These are phyloP conservation scores for Paracamarosporium sp. DNA, from an alignment of 2,329 filamentous ascomycete genomes.

Conservation along the genomic window DNA sequence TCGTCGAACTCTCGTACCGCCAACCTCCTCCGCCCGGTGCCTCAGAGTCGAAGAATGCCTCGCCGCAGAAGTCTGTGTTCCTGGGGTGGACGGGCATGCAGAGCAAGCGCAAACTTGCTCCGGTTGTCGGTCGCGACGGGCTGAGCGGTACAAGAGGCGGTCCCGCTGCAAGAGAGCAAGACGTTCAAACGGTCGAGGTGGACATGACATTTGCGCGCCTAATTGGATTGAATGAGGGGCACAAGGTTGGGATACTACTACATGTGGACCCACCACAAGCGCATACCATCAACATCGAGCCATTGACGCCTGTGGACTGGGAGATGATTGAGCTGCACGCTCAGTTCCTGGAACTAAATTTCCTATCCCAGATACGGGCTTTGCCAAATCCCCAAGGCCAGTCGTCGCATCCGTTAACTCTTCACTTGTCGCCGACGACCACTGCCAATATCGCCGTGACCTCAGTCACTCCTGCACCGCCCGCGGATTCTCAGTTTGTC, in stretches of 20 bases:
- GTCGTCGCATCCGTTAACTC: constrained; percentile 78
- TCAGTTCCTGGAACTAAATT: constrained; percentile 91
- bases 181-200: constrained; percentile 79
- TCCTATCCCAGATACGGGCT: constrained; percentile 90
- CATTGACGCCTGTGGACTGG: constrained; percentile 94
- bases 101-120: constrained; percentile 80
- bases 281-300: constrained; percentile 96
- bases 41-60: constrained; percentile 47
- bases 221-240: constrained; percentile 79
- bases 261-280: constrained; percentile 91
- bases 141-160: constrained; percentile 65
- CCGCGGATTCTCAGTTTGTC: constrained; percentile 76
- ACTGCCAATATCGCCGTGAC: constrained; percentile 90
- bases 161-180: constrained; percentile 72
- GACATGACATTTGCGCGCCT: constrained; percentile 83
- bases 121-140: constrained; percentile 77
- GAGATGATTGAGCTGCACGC: constrained; percentile 98
- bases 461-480: constrained; percentile 77
- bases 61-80: constrained; percentile 73
- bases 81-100: constrained; percentile 98
- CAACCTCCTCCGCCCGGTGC: constrained; percentile 57
- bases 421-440: constrained; percentile 93
- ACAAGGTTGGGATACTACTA: constrained; percentile 73
- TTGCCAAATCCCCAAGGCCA: constrained; percentile 79
- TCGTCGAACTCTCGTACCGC: constrained; percentile 87